Conservation (phyloP, 805 yeast species). For the Sugiyamaella marilandica region DNA sequence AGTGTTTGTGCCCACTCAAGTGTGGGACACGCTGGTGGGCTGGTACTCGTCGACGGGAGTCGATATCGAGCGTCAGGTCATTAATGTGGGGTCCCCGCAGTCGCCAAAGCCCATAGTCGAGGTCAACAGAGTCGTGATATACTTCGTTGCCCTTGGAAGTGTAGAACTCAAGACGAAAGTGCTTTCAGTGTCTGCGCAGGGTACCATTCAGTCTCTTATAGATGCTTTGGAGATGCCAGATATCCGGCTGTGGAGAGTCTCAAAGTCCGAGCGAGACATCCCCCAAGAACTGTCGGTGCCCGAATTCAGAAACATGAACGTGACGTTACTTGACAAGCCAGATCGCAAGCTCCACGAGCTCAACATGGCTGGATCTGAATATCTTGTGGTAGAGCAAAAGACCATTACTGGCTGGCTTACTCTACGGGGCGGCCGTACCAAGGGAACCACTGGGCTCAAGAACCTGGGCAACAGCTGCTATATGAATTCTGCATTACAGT, state of each 20-base stretch:
- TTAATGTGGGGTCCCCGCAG: background rate
- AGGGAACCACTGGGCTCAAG: conserved; percentile 56
- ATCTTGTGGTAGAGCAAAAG: conserved; percentile 16
- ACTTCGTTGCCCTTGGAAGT: background rate
- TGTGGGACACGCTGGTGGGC: background rate
- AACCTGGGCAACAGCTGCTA: conserved; percentile 90
- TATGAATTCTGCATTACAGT: conserved; percentile 92
- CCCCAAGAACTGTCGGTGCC: conserved; percentile 1
- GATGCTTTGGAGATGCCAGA: background rate
- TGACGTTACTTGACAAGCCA: background rate
- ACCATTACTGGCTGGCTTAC: conserved; percentile 18
- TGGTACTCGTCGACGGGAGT: background rate
- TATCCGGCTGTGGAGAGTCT: conserved; percentile 5
- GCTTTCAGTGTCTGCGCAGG: background rate
- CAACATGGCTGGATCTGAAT: background rate
- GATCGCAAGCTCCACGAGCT: background rate
- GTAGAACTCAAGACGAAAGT: background rate
- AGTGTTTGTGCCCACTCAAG: background rate
- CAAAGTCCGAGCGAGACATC: background rate
- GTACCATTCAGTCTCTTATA: background rate
- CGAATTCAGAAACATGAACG: conserved; percentile 1
- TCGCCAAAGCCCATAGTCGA: background rate
- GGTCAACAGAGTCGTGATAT: background rate
- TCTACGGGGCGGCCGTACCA: conserved; percentile 1
- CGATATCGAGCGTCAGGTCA: background rate